Base-by-base conservation (phyloP, 2,329 filamentous ascomycete species). In the Pseudogymnoascus sp. region DNA sequence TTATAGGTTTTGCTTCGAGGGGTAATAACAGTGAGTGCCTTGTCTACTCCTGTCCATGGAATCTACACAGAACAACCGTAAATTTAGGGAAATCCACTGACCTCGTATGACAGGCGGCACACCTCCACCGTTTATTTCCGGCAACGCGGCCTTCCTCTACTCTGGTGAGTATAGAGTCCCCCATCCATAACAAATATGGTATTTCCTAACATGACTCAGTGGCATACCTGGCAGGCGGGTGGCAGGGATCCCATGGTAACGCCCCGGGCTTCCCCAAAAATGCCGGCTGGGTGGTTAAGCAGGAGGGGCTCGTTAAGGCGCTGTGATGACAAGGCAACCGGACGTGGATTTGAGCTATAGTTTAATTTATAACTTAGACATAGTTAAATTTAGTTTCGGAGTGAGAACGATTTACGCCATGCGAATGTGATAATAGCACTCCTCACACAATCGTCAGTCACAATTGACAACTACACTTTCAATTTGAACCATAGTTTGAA, bases 141-240 rank as follows among this genome's bases (percentile, higher is more conserved):
- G 74, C 0, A 76, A 75, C 60, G 74, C 74, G 4, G 74, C 70
- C 0, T 73, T 76, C 14, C 66, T 76, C 6, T 69, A 67, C 69
- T 37, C 35, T 37, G 35, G 35, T 69, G 60, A 54, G 68, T 11
- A 0, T 33, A 7, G 2, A 1, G 2, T 4, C 8, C 6, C 2
- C 2, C 3, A 2, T 0, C 3, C 18, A 4, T 2, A 14, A 5
- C 4, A 9, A 1, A 30, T 58, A 30, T 11, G 57, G 20, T 22
- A 1, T 39, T 16, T 0, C 2, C 6, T 41, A 37, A 37, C 35
- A 14, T 37, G 12, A 37, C 35, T 2, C 14, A 75, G 74, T 75
- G 28, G 70, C 71, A 0, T 76, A 75, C 9, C 74, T 76, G 73
- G 68, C 66, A 0, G 70, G 70, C 36, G 70, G 70, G 1, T 71